Conservation (phyloP, 129 eudicot species). For the Escallonia rubra region DNA sequence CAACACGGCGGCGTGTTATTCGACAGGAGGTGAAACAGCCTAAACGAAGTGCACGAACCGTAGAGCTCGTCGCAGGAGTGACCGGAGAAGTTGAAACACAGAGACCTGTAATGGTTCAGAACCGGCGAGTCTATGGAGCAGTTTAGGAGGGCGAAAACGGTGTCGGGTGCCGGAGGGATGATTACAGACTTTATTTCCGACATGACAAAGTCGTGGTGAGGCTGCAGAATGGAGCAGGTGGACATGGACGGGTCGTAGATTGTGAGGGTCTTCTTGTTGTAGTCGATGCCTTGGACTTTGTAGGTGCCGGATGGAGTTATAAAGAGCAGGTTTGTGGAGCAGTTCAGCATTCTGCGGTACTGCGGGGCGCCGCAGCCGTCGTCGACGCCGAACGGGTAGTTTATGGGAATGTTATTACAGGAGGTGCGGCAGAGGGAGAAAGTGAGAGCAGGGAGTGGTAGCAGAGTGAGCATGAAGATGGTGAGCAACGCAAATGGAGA, state of each 20-base stretch:
- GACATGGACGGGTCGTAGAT: constrained; percentile 92
- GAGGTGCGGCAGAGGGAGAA: no score
- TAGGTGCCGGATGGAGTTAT: constrained; percentile 82
- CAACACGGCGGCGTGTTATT: constrained; percentile 70
- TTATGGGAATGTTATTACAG: constrained; percentile 60
- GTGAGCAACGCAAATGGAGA: no score
- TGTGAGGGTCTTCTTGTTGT: constrained; percentile 40
- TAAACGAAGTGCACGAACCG: constrained; percentile 67
- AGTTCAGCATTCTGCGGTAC: constrained; percentile 67
- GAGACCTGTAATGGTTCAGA: constrained; percentile 68
- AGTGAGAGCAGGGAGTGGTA: no score
- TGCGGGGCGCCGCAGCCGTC: constrained; percentile 89
- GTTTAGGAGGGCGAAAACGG: constrained; percentile 79
- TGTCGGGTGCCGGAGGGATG: constrained; percentile 84
- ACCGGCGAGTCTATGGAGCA: no score
- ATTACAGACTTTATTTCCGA: constrained; percentile 66
- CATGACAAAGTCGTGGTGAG: constrained; percentile 79
- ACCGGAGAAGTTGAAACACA: constrained; percentile 70
- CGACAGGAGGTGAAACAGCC: constrained; percentile 43
- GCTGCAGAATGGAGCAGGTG: constrained; percentile 90
- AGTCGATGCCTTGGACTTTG: constrained; percentile 83
- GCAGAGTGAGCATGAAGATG: no score
- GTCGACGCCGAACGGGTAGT: constrained; percentile 79
- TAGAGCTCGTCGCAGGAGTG: constrained; percentile 81
- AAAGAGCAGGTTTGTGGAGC: constrained; percentile 71